Evolutionary conservation across 139 green algal genomes (phyloP).

Genomic region (Zygnema cylindricum): DNA sequence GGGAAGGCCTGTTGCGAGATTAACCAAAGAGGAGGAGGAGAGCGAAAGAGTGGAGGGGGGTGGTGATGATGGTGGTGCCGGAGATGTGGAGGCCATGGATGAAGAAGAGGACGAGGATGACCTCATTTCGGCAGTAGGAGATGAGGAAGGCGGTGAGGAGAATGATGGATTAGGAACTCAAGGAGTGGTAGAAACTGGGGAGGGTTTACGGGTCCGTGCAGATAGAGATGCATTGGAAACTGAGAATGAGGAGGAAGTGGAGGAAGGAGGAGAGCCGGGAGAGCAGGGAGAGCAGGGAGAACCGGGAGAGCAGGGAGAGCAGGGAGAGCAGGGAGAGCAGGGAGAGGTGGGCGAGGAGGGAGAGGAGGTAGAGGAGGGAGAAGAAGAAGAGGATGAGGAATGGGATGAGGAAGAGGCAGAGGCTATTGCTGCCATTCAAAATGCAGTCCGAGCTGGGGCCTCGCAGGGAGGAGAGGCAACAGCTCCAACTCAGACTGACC

Average conservation of each 20-base stretch:
- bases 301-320: conserved; percentile 23
- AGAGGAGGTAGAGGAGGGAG: too few species aligned
- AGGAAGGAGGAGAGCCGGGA: conserved; percentile 50
- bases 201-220: conserved; percentile 19
- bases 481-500: neutral
- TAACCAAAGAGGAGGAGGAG: conserved; percentile 38
- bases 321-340: conserved; percentile 31
- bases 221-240: conserved; percentile 12
- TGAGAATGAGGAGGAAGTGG: conserved; percentile 17
- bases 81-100: neutral
- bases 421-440: conserved; percentile 8
- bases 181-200: conserved; percentile 38
- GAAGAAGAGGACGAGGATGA: conserved; percentile 43
- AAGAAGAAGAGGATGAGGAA: conserved; percentile 39
- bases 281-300: conserved; percentile 35
- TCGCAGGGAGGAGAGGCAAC: neutral
- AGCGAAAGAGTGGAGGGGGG: neutral
- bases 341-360: too few species aligned
- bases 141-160: conserved; percentile 52
- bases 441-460: neutral
- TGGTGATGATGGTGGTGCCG: neutral
- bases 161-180: conserved; percentile 36
- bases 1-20: conserved; percentile 30
- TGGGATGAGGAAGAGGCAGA: conserved; percentile 43
- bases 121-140: conserved; percentile 41